phyloP scores from a whole-genome alignment of 139 green algal genomes.

The Astrephomene gubernaculifera region DNA sequence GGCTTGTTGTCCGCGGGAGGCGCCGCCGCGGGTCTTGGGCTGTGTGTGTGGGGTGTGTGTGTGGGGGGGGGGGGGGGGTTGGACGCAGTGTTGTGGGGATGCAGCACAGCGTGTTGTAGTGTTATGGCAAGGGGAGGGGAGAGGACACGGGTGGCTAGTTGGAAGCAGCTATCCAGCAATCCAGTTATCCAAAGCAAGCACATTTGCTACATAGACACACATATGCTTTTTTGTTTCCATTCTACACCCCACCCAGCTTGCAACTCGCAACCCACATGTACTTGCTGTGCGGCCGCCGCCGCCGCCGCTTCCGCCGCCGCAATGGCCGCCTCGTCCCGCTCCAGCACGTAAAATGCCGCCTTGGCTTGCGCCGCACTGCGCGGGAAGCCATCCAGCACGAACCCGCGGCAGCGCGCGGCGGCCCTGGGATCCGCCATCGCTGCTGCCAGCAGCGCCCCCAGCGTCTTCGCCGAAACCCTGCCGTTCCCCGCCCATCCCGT shows the following conservation, averaged over 20 bases:
- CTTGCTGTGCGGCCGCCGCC: not conserved
- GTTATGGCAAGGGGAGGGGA: no score
- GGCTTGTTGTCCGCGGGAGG: not conserved
- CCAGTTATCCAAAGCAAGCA: no score
- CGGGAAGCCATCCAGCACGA: slow-evolving; percentile 63
- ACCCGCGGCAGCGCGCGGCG: slow-evolving; percentile 39
- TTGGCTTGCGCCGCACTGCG: slow-evolving; percentile 30
- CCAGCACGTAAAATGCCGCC: slow-evolving; percentile 50
- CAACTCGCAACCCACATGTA: not conserved
- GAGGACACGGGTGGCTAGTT: no score
- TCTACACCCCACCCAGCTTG: no score
- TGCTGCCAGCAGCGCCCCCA: slow-evolving; percentile 49
- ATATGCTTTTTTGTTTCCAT: no score
- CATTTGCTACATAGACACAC: no score
- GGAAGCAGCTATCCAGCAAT: no score
- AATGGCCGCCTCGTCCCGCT: slow-evolving; percentile 10
- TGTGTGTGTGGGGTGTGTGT: no score
- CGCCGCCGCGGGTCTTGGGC: no score
- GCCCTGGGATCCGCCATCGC: slow-evolving; percentile 12
- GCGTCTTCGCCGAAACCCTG: slow-evolving; percentile 38
- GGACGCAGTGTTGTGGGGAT: no score
- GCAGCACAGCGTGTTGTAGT: no score
- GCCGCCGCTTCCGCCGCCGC: not conserved
- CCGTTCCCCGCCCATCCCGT: not conserved
- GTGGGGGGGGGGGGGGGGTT: no score